Percentiles rank a stretch among this genome's conserved stretches.
Evolutionary conservation across 2,329 filamentous ascomycete genomes (phyloP).

Genomic region (Pseudogymnoascus sp.): DNA sequence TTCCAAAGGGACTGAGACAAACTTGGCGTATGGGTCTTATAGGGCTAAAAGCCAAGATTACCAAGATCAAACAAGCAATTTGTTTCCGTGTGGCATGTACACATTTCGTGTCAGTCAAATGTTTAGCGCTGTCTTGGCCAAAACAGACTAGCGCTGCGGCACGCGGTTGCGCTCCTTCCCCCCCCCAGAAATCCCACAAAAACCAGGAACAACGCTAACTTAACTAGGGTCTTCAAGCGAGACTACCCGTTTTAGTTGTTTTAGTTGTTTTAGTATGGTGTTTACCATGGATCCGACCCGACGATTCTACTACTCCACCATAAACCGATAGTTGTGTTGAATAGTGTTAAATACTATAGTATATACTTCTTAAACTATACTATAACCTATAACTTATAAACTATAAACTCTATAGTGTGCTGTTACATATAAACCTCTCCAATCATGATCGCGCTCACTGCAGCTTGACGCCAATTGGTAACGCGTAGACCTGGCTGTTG

Average conservation of each 20-base stretch:
- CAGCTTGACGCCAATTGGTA: constrained; percentile 33
- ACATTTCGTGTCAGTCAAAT: neutral
- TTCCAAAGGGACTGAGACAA: neutral
- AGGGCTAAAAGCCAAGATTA: neutral
- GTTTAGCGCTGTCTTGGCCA: neutral
- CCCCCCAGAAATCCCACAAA: neutral
- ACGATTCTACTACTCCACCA: neutral
- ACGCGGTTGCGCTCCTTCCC: neutral
- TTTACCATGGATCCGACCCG: neutral
- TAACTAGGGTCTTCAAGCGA: neutral
- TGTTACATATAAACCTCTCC: neutral
- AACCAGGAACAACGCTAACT: neutral
- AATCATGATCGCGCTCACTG: neutral
- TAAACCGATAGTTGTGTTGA: neutral
- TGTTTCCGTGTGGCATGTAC: neutral
- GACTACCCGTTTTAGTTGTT: neutral
- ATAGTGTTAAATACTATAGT: neutral
- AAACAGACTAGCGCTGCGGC: neutral
- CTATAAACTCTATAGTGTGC: neutral
- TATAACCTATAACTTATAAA: too few species aligned
- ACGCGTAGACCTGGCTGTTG: constrained; percentile 40
- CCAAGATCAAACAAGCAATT: neutral
- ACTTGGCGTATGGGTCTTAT: neutral
- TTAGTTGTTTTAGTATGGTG: too few species aligned
- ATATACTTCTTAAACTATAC: neutral